phyloP scores from a whole-genome alignment of 2,329 filamentous ascomycete genomes.

The Daldinia eschscholtzii region DNA sequence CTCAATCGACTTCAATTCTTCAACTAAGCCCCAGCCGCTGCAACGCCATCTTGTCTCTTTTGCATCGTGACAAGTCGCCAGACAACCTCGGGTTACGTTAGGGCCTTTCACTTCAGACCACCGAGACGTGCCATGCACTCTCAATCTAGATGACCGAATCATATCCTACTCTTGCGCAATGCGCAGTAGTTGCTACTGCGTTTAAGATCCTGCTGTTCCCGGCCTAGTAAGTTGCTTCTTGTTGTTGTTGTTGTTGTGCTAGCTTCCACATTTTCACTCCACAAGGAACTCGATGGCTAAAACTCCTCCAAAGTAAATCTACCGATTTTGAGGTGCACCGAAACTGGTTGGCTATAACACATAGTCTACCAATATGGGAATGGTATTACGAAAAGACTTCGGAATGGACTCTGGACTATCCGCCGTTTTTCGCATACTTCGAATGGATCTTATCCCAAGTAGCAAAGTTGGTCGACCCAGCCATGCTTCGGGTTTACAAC shows the following conservation, averaged over 20 bases:
- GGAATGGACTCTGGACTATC: conserved; percentile 99
- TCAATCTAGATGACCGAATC: conserved; percentile 75
- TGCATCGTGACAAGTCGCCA: conserved; percentile 10
- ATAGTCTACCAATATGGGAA: conserved; percentile 85
- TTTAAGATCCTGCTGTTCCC: conserved; percentile 94
- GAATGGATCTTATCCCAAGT: conserved; percentile 91
- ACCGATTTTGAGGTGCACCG: conserved; percentile 99
- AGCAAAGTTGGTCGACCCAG: conserved; percentile 80
- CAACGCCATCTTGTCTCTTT: conserved; percentile 17
- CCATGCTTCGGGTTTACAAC: conserved; percentile 84
- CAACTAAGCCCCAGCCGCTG: conserved; percentile 22
- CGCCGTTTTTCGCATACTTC: conserved; percentile 97
- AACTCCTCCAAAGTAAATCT: conserved; percentile 77
- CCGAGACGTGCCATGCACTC: conserved; percentile 41
- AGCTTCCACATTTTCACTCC: conserved; percentile 18
- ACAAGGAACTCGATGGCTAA: conserved; percentile 19
- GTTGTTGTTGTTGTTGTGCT: conserved; percentile 15
- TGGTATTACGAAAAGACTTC: conserved; percentile 99
- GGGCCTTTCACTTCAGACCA: conserved; percentile 7
- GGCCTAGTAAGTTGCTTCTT: conserved; percentile 79
- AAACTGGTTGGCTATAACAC: conserved; percentile 97
- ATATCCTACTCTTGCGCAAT: conserved; percentile 90
- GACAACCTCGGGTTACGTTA: conserved; percentile 10
- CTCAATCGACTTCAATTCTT: conserved; percentile 48
- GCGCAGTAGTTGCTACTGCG: conserved; percentile 85